Evolutionary conservation across 495 filamentous ascomycete genomes (phyloP), one percentile per base, ranked within the genome.

Genomic region (Talaromyces wortmannii): DNA sequence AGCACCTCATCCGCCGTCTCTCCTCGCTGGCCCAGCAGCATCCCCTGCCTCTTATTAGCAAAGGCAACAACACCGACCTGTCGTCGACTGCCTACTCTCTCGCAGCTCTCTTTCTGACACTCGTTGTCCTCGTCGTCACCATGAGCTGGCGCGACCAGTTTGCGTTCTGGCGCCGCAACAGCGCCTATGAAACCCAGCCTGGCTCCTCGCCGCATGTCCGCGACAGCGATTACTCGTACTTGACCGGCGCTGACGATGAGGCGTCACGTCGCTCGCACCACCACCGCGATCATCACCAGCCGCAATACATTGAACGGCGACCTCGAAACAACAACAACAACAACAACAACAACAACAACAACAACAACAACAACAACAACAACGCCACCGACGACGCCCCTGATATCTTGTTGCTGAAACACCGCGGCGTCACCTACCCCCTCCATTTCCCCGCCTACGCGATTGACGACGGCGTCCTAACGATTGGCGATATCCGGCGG

Each of bases 181-280:
- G 82, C 32, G 82, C 77, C 70, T 69, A 68, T 62, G 55, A 52
- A 30, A 36, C 48, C 31, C 59, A 46, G 18, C 42, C 12, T 29
- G 32, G 68, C 3, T 45, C 50, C 55, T 56, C 67, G 16, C 83
- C 85, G 7, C 72, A 84, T 57, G 84, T 94, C 58, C 86, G 79
- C 64, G 89, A 92, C 50, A 80, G 79, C 10, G 88, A 92, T 63
- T 95, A 85, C 68, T 83, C 80, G 61, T 95, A 96, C 72, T 87
- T 94, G 66, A 87, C 84, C 8, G 80, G 83, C 7, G 83, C 85
- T 51, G 87, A 91, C 55, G 72, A 86, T 48, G 69, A 75, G 40
- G 59, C 67, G 17, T 57, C 66, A 2, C 61, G 59, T 36, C 16
- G 55, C 31, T 57, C 23, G 4, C 23, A 23, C 4, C 23, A 4